These are phyloP conservation scores for Taxillus chinensis DNA, from an alignment of 164 flowering plant genomes.

Conservation along the genomic window DNA sequence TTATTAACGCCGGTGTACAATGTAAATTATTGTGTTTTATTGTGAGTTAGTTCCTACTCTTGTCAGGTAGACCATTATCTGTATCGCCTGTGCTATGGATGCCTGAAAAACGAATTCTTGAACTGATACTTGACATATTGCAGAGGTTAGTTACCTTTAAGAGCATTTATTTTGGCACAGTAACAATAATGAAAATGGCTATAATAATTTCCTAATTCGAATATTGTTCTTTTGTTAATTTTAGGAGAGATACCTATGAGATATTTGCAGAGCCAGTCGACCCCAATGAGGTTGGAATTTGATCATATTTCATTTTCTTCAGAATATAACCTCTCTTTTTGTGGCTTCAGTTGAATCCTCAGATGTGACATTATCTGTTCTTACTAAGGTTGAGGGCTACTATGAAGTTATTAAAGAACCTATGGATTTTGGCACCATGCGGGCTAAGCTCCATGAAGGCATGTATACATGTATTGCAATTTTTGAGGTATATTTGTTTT, in stretches of 20 bases:
- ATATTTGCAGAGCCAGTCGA: constrained; percentile 77
- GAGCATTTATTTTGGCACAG: not conserved
- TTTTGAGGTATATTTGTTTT: constrained; percentile 50
- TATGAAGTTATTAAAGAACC: constrained; percentile 69
- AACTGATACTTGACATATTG: constrained; percentile 42
- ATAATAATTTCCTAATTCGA: not conserved
- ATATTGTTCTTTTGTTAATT: not conserved
- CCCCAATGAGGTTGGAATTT: constrained; percentile 45
- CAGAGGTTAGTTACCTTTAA: constrained; percentile 32
- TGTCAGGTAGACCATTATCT: constrained; percentile 12
- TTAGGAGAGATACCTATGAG: constrained; percentile 57
- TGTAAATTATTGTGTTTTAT: too few relatives aligned
- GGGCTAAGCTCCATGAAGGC: constrained; percentile 76
- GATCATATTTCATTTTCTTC: not conserved
- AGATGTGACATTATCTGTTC: not conserved
- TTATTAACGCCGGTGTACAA: too few relatives aligned
- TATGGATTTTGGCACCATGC: constrained; percentile 84
- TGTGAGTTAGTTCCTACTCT: not conserved
- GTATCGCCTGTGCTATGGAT: constrained; percentile 10
- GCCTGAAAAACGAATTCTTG: constrained; percentile 41
- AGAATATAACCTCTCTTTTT: too few relatives aligned
- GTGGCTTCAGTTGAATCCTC: too few relatives aligned
- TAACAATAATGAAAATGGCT: not conserved
- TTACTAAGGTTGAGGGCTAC: constrained; percentile 52
- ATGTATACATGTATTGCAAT: constrained; percentile 47